Conservation (phyloP, 129 eudicot species). For the Escallonia herrerae region DNA sequence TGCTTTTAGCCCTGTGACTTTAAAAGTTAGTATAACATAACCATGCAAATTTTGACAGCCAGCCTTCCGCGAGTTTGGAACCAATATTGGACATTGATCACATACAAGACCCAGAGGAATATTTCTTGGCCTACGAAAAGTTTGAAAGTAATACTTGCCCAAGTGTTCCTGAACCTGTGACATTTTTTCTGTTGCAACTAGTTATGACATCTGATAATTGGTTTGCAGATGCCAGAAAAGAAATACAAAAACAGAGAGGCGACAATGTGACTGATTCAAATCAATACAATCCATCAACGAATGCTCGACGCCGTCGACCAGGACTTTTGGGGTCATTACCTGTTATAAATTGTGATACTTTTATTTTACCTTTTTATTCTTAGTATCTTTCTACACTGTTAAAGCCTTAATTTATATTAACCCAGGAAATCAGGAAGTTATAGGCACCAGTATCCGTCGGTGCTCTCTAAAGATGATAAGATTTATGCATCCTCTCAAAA, state of each 20-base stretch:
- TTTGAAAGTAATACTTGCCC: conserved; percentile 40
- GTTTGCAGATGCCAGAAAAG: conserved; percentile 45
- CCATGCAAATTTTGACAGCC: conserved; percentile 40
- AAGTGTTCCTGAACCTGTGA: not conserved
- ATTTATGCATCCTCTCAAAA: conserved; percentile 37
- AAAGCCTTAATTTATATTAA: conserved; percentile 2
- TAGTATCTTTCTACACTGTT: conserved; percentile 1
- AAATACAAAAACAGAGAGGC: conserved; percentile 52
- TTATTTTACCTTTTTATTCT: not conserved
- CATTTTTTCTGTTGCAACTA: conserved; percentile 3
- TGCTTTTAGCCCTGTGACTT: conserved; percentile 1
- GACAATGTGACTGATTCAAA: conserved; percentile 17
- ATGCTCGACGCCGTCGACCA: conserved; percentile 46
- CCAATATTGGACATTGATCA: conserved; percentile 41
- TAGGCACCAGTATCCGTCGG: conserved; percentile 33
- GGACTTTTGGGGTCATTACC: conserved; percentile 43
- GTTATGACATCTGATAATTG: conserved; percentile 7
- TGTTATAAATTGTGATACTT: not conserved
- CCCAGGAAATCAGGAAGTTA: conserved; percentile 51
- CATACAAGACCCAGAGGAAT: conserved; percentile 55
- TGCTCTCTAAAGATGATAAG: conserved; percentile 33
- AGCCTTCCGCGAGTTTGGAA: conserved; percentile 34
- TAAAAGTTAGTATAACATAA: not conserved
- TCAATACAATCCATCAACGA: conserved; percentile 14
- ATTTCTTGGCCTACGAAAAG: conserved; percentile 54